These are phyloP conservation scores for Penicillium antarcticum DNA, from an alignment of 495 filamentous ascomycete genomes.

Conservation along the genomic window DNA sequence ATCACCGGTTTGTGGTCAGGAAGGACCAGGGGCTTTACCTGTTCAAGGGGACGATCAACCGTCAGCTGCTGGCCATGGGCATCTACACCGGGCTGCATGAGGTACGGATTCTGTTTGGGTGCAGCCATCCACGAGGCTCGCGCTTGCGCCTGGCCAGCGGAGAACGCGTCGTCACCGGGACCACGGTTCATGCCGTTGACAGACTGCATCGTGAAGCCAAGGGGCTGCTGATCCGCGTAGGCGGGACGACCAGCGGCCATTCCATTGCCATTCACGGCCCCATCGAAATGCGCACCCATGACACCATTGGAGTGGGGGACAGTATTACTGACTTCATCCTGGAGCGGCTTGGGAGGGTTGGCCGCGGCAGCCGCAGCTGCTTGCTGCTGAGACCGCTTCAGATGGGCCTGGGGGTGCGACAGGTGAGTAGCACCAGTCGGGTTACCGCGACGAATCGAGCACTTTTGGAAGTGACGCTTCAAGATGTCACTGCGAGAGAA, in stretches of 20 bases:
- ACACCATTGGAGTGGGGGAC: constrained; percentile 42
- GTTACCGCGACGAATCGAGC: constrained; percentile 90
- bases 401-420: constrained; percentile 82
- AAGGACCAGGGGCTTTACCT: constrained; percentile 46
- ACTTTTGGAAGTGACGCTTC: constrained; percentile 98
- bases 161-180: constrained; percentile 38
- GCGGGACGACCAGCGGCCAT: constrained; percentile 37
- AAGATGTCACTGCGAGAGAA: constrained; percentile 97
- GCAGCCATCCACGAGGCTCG: constrained; percentile 45
- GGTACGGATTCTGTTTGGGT: constrained; percentile 49
- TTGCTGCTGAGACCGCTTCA: constrained; percentile 64
- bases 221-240: constrained; percentile 43
- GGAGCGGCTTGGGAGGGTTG: constrained; percentile 51
- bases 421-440: constrained; percentile 89
- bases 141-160: constrained; percentile 35
- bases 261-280: constrained; percentile 44
- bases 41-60: constrained; percentile 49
- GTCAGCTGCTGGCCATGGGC: constrained; percentile 42
- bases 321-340: constrained; percentile 49
- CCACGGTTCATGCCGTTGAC: constrained; percentile 47
- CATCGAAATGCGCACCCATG: constrained; percentile 44
- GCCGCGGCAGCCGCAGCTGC: constrained; percentile 47
- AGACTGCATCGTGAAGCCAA: constrained; percentile 45
- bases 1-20: constrained; percentile 45
- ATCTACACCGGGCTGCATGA: constrained; percentile 42